Percentiles rank a stretch among this genome's conserved stretches.
Evolutionary conservation across 2,329 filamentous ascomycete genomes (phyloP).

Genomic region (Penicillium sp.): DNA sequence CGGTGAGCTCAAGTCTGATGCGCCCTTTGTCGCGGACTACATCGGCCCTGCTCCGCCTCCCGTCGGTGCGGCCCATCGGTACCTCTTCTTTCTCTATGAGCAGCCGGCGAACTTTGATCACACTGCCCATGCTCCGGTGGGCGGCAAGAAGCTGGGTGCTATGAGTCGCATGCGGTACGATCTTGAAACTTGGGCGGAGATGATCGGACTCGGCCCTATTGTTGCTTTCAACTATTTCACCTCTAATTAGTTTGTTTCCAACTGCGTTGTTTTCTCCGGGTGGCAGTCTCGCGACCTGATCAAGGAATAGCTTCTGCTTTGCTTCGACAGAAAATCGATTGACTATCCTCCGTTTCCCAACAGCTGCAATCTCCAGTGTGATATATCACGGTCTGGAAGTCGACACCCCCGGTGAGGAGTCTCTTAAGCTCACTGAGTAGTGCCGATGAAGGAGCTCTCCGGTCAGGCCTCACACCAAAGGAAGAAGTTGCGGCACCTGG

Average conservation of each 20-base stretch:
- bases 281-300: not conserved
- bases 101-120: conserved; percentile 44
- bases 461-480: not conserved
- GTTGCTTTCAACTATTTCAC: conserved; percentile 42
- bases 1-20: conserved; percentile 10
- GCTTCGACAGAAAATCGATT: not conserved
- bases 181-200: conserved; percentile 41
- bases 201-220: conserved; percentile 30
- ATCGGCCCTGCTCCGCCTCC: conserved; percentile 49
- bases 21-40: conserved; percentile 37
- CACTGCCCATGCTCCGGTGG: conserved; percentile 33
- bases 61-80: conserved; percentile 48
- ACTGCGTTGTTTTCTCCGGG: not conserved
- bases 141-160: conserved; percentile 37
- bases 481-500: not conserved
- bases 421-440: not conserved
- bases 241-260: conserved; percentile 20
- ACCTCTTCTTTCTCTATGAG: conserved; percentile 50
- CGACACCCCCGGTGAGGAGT: not conserved
- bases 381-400: not conserved
- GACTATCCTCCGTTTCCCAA: not conserved
- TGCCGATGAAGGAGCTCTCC: too few species aligned
- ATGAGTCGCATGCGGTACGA: conserved; percentile 44
- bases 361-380: not conserved
- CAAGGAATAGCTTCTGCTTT: not conserved